Conservation (phyloP, 331 rosid genomes). For the Spiraea crenata region DNA sequence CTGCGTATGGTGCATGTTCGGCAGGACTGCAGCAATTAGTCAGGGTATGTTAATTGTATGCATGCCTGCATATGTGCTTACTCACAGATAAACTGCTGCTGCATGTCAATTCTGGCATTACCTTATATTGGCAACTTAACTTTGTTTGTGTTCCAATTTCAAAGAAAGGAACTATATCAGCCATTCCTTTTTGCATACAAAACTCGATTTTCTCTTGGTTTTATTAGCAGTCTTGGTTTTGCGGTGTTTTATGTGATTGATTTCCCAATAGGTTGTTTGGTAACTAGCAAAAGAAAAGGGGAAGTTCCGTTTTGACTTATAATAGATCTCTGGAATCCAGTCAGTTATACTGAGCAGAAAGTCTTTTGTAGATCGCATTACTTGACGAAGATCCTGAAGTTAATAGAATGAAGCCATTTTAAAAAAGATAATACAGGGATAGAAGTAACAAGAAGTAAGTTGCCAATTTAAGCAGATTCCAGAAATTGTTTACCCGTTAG, state of each 20-base stretch:
- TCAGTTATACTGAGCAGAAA: background rate
- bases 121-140: background rate
- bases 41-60: conserved; percentile 42
- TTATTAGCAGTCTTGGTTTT: conserved; percentile 3
- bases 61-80: background rate
- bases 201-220: background rate
- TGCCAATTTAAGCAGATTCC: background rate
- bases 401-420: background rate
- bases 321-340: background rate
- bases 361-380: background rate
- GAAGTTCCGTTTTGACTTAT: background rate
- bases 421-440: background rate
- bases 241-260: background rate
- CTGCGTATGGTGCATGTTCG: conserved; percentile 60
- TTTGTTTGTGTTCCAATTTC: background rate
- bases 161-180: background rate
- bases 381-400: background rate
- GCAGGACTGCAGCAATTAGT: conserved; percentile 77
- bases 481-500: background rate
- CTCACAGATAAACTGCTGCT: background rate
- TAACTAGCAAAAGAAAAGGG: background rate
- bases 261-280: background rate
- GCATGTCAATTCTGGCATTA: background rate
- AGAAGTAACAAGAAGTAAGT: background rate
- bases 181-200: background rate